Evolutionary conservation across 2,329 filamentous ascomycete genomes (phyloP), one percentile per base, ranked within the genome.

Genomic region (Apiospora hydei): DNA sequence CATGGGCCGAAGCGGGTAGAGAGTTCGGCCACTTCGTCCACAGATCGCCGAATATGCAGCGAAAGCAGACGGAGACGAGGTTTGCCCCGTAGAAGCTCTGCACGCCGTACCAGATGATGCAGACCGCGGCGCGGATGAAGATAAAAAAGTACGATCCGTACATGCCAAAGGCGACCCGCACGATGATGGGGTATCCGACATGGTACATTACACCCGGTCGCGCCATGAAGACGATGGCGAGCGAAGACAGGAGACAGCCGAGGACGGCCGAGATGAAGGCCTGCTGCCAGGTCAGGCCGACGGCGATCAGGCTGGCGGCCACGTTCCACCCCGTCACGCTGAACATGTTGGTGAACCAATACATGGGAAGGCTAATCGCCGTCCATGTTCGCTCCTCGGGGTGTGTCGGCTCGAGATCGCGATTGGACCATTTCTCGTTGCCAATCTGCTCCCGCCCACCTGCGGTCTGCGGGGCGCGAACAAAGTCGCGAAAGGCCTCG

Each of bases 81-180:
- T 76, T 77, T 2, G 75, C 77, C 38, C 76, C 76, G 71, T 77
- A 78, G 71, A 73, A 77, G 0, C 73, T 76, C 47, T 77, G 76
- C 47, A 77, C 76, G 16, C 74, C 74, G 67, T 73, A 75, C 73
- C 73, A 74, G n/a, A 74, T 79, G 41, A 80, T 78, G 71, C 78
- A 79, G 8, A 81, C 76, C 26, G 79, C 75, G 11, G 78, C 79
- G 10, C 80, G 77, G 69, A 80, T 80, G 73, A 80, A 82, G 57
- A 85, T 79, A 72, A 82, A 80, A 72, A 84, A 83, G 72, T 82
- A 83, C 2, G 82, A 80, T n/a, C 83, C 83, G 77, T 82, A 85
- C 76, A 83, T 83, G 21, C 83, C 83, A 81, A 82, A 83, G 30
- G 81, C 78, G 0, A 80, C 79, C 18, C 83, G 78, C 67, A 79